Evolutionary conservation across 1,139 yeast genomes (phyloP).

Genomic region (Arxiozyma slooffiae): DNA sequence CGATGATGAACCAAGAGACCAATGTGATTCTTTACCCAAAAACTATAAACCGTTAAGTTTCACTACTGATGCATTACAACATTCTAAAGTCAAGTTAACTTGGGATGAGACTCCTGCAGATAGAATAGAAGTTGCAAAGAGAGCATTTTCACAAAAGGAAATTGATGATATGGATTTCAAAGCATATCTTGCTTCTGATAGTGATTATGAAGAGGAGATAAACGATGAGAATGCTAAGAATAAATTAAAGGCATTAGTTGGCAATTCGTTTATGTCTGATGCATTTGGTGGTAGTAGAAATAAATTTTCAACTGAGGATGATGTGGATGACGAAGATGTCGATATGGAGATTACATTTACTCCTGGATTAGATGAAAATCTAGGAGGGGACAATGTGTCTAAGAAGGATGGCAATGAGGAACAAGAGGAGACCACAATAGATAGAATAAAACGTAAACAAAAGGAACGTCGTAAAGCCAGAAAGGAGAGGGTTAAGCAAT

Average conservation of each 20-base stretch:
- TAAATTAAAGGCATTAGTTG: slow-evolving; percentile 58
- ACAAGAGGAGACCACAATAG: slow-evolving; percentile 68
- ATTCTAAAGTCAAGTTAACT: slow-evolving; percentile 83
- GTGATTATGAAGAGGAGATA: slow-evolving; percentile 50
- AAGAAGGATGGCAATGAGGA: slow-evolving; percentile 31
- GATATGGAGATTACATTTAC: slow-evolving; percentile 96
- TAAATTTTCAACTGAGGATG: slow-evolving; percentile 15
- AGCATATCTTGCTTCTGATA: slow-evolving; percentile 88
- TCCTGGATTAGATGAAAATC: slow-evolving; percentile 62
- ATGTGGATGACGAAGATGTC: slow-evolving; percentile 53
- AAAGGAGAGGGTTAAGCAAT: slow-evolving; percentile 58
- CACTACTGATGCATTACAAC: slow-evolving; percentile 88
- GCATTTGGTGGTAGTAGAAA: slow-evolving; percentile 5
- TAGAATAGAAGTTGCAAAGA: slow-evolving; percentile 65
- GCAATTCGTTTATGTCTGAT: slow-evolving; percentile 34
- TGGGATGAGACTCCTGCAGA: slow-evolving; percentile 99
- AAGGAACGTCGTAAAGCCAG: slow-evolving; percentile 84
- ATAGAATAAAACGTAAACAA: slow-evolving; percentile 76
- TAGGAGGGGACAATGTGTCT: slow-evolving; percentile 4
- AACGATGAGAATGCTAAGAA: slow-evolving; percentile 36
- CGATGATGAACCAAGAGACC: slow-evolving; percentile 65
- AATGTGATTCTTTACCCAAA: slow-evolving; percentile 61
- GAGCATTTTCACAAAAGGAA: slow-evolving; percentile 82
- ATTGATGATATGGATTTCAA: slow-evolving; percentile 93
- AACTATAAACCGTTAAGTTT: slow-evolving; percentile 74